phyloP scores from a whole-genome alignment of 192 early-diverging fungal genomes.

The Coemansia furcata region DNA sequence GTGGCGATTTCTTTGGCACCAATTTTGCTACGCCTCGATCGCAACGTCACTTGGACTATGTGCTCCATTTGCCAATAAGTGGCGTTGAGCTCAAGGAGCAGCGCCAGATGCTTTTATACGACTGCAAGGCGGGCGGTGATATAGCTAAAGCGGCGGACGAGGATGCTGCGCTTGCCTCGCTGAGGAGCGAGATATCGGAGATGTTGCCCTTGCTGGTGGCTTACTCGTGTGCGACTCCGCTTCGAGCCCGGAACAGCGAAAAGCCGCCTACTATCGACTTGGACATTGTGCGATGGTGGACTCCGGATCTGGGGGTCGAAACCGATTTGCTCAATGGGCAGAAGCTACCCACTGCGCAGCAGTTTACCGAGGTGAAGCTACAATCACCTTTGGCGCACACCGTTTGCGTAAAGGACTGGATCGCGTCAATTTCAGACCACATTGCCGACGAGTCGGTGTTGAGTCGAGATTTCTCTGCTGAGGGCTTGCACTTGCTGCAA shows the following conservation, averaged over 20 bases:
- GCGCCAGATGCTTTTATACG: constrained; percentile 29
- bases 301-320: background rate
- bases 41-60: constrained; percentile 35
- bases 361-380: constrained; percentile 11
- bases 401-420: constrained; percentile 37
- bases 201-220: constrained; percentile 16
- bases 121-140: constrained; percentile 4
- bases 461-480: background rate
- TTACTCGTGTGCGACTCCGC: constrained; percentile 19
- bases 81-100: background rate
- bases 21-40: constrained; percentile 10
- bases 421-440: constrained; percentile 27
- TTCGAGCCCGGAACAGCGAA: constrained; percentile 16
- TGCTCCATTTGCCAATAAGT: constrained; percentile 7
- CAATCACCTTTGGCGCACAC: constrained; percentile 7
- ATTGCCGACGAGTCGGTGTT: constrained; percentile 14
- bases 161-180: constrained; percentile 7
- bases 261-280: constrained; percentile 3
- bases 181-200: constrained; percentile 13
- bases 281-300: constrained; percentile 29
- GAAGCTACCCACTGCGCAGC: constrained; percentile 11
- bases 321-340: constrained; percentile 10
- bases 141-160: background rate
- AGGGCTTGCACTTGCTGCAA: background rate
- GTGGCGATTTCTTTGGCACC: constrained; percentile 38